Conservation (phyloP, 768 basidiomycete genomes). For the Russula sp. region DNA sequence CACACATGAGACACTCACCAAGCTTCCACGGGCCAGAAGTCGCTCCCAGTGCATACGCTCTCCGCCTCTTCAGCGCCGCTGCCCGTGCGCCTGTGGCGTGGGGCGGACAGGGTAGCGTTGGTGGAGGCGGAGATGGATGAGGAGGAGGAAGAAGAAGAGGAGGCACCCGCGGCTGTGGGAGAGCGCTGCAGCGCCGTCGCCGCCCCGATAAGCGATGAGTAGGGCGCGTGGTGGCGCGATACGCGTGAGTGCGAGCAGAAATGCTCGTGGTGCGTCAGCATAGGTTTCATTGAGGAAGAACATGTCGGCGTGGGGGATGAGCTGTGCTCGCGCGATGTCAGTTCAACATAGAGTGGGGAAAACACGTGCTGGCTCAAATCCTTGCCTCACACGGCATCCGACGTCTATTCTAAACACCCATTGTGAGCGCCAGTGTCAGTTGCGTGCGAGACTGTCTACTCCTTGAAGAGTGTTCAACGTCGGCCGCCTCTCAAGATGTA, state of each 20-base stretch:
- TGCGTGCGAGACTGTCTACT: conserved; percentile 73
- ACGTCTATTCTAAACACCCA: conserved; percentile 80
- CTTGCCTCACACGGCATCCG: conserved; percentile 65
- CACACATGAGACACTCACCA: conserved; percentile 68
- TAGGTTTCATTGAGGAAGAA: conserved; percentile 71
- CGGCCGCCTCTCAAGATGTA: conserved; percentile 79
- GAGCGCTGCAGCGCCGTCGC: conserved; percentile 72
- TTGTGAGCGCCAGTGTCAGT: conserved; percentile 77
- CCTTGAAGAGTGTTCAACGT: conserved; percentile 80
- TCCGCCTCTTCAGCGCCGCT: conserved; percentile 30
- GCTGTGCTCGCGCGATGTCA: conserved; percentile 35
- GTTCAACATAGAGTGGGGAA: neutral
- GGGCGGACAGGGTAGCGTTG: neutral
- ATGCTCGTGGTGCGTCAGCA: conserved; percentile 63
- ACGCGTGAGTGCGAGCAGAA: conserved; percentile 65
- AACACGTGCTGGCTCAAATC: conserved; percentile 65
- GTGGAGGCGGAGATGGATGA: conserved; percentile 17
- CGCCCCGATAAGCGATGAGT: conserved; percentile 77
- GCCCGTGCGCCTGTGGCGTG: neutral
- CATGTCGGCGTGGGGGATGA: conserved; percentile 78
- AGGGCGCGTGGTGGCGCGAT: conserved; percentile 68
- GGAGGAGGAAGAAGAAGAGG: conserved; percentile 22
- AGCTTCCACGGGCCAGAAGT: conserved; percentile 80
- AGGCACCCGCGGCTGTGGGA: conserved; percentile 32
- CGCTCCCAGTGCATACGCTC: conserved; percentile 62